Conservation (phyloP, 1,139 yeast genomes). For the Lodderomyces jiufengensis region DNA sequence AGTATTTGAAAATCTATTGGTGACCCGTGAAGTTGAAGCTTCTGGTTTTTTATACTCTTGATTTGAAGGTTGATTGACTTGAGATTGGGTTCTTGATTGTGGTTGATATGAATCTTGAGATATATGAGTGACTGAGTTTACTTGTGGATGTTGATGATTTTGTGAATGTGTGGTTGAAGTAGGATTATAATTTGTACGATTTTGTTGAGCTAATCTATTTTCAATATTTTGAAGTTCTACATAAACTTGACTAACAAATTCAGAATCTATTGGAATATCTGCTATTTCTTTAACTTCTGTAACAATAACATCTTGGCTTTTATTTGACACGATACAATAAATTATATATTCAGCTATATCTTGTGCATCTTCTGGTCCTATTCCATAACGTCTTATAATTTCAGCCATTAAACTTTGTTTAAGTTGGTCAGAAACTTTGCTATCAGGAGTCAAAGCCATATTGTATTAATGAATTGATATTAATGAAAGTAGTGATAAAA, state of each 20-base stretch:
- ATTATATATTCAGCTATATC: slow-evolving; percentile 81
- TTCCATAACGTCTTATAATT: slow-evolving; percentile 30
- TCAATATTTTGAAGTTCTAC: slow-evolving; percentile 42
- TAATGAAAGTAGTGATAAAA: too few relatives aligned
- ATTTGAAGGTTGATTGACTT: too few relatives aligned
- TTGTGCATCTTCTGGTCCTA: slow-evolving; percentile 58
- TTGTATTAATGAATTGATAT: too few relatives aligned
- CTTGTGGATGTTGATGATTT: slow-evolving; percentile 5
- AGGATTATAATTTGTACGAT: too few relatives aligned
- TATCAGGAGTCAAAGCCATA: too few relatives aligned
- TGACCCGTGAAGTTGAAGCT: background rate
- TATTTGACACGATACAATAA: slow-evolving; percentile 68
- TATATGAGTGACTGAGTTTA: background rate
- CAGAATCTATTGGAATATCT: slow-evolving; percentile 57
- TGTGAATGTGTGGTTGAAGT: slow-evolving; percentile 7
- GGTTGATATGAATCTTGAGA: slow-evolving; percentile 1
- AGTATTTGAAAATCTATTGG: slow-evolving; percentile 1
- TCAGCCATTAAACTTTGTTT: slow-evolving; percentile 36
- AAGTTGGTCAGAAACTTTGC: background rate
- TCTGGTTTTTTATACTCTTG: too few relatives aligned
- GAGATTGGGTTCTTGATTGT: background rate
- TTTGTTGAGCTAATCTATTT: background rate
- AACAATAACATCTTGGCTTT: slow-evolving; percentile 60
- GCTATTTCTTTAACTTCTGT: slow-evolving; percentile 63
- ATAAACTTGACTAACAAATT: slow-evolving; percentile 50